phyloP scores from a whole-genome alignment of 176 grass and related monocot species.

The Eleusine indica region DNA sequence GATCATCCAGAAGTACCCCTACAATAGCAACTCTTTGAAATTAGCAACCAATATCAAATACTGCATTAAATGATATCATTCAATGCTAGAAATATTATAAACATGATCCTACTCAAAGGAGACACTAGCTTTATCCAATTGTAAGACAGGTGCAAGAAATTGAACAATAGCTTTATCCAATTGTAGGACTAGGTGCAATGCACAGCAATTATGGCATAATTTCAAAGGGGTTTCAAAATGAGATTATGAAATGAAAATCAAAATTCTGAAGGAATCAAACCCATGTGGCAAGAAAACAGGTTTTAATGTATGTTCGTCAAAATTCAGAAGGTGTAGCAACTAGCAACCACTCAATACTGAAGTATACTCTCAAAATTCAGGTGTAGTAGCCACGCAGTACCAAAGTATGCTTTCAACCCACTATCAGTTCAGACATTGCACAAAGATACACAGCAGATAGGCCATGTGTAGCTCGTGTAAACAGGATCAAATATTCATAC shows the following conservation, averaged over 20 bases:
- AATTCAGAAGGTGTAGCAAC: neutral
- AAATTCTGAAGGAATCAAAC: conserved; percentile 22
- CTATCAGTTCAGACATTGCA: conserved; percentile 12
- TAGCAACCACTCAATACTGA: neutral
- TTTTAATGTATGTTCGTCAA: neutral
- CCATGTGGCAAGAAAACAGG: neutral
- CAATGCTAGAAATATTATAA: conserved; percentile 9
- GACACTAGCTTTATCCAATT: neutral
- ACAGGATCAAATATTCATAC: neutral
- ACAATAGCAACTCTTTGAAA: conserved; percentile 31
- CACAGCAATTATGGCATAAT: neutral
- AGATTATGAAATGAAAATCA: conserved; percentile 13
- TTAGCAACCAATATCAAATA: conserved; percentile 27
- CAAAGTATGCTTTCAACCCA: neutral
- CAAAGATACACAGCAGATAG: neutral
- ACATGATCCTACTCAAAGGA: neutral
- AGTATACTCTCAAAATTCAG: neutral
- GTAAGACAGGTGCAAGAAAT: neutral
- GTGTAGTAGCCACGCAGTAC: neutral
- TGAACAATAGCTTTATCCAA: conserved; percentile 6
- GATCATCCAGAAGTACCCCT: conserved; percentile 97
- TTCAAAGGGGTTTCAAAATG: conserved; percentile 4
- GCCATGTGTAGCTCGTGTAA: neutral
- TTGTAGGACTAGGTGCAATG: neutral
- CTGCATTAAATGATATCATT: conserved; percentile 13